A percentile compares a stretch with the other conserved stretches of the same genome.
phyloP scores from a whole-genome alignment of 495 filamentous ascomycete species.

The Amniculicola lignicola region DNA sequence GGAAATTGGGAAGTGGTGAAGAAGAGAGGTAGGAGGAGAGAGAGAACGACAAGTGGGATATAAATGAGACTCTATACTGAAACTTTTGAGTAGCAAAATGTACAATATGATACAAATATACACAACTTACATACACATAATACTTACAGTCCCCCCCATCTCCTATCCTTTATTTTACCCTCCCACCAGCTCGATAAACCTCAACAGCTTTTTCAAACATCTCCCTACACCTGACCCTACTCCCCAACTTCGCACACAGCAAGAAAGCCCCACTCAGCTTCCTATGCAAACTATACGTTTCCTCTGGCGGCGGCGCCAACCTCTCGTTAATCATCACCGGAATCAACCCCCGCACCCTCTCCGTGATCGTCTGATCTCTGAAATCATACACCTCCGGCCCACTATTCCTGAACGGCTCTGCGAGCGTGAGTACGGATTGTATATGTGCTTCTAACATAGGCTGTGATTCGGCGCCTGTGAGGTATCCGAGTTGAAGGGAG shows the following conservation, averaged over 20 bases:
- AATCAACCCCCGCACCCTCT: conserved; percentile 79
- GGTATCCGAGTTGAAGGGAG: conserved; percentile 81
- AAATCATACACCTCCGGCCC: conserved; percentile 91
- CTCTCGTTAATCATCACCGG: conserved; percentile 89
- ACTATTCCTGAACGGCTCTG: conserved; percentile 76
- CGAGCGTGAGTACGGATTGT: conserved; percentile 75
- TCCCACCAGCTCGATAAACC: conserved; percentile 39
- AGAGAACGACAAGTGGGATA: background rate
- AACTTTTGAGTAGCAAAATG: background rate
- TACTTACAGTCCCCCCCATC: background rate
- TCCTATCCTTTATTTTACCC: conserved; percentile 12
- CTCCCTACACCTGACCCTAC: conserved; percentile 73
- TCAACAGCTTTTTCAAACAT: conserved; percentile 69
- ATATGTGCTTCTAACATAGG: conserved; percentile 87
- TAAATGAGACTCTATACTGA: background rate
- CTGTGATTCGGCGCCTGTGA: conserved; percentile 80
- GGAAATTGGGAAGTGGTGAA: background rate
- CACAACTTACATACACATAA: background rate
- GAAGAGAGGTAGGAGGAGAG: background rate
- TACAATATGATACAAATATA: background rate
- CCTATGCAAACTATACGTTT: conserved; percentile 94
- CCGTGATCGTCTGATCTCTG: conserved; percentile 88
- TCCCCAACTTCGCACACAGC: conserved; percentile 82
- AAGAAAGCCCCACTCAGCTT: conserved; percentile 96
- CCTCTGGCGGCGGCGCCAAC: conserved; percentile 87